A percentile compares a stretch with the other conserved stretches of the same genome.
Evolutionary conservation across 2,329 filamentous ascomycete genomes (phyloP).

Genomic region (Beauveria australis): DNA sequence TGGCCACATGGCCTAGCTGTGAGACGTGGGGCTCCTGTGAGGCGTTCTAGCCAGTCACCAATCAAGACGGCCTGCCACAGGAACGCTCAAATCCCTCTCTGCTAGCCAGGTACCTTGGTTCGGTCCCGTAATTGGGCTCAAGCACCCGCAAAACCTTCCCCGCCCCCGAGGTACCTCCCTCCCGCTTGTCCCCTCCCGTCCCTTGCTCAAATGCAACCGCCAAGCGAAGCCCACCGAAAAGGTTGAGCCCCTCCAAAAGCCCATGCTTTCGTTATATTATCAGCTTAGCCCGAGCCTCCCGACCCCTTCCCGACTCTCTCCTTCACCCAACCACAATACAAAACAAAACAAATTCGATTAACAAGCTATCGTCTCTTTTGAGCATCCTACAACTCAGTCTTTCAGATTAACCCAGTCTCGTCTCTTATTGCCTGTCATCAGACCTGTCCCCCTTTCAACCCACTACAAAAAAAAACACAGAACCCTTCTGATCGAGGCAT

Average conservation of each 20-base stretch:
- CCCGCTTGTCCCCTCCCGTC: neutral
- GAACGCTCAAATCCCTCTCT: neutral
- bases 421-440: slow-evolving; percentile 2
- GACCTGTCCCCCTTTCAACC: neutral
- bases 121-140: neutral
- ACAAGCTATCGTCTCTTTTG: neutral
- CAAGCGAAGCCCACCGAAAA: slow-evolving; percentile 1
- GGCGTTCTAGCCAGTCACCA: neutral
- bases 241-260: slow-evolving; percentile 8
- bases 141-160: neutral
- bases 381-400: neutral
- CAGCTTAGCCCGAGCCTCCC: slow-evolving; percentile 16
- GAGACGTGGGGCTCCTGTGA: neutral
- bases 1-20: too few species aligned
- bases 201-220: neutral
- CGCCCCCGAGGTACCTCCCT: neutral
- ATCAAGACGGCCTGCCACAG: neutral
- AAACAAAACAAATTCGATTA: slow-evolving; percentile 10
- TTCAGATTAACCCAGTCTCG: neutral
- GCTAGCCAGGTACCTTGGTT: neutral
- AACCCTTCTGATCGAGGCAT: slow-evolving; percentile 39
- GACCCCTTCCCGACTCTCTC: slow-evolving; percentile 11
- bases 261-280: slow-evolving; percentile 13
- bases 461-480: slow-evolving; percentile 8
- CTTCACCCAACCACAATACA: slow-evolving; percentile 7